phyloP scores from a whole-genome alignment of 2,329 filamentous ascomycete genomes.

The Xylaria hypoxylon region DNA sequence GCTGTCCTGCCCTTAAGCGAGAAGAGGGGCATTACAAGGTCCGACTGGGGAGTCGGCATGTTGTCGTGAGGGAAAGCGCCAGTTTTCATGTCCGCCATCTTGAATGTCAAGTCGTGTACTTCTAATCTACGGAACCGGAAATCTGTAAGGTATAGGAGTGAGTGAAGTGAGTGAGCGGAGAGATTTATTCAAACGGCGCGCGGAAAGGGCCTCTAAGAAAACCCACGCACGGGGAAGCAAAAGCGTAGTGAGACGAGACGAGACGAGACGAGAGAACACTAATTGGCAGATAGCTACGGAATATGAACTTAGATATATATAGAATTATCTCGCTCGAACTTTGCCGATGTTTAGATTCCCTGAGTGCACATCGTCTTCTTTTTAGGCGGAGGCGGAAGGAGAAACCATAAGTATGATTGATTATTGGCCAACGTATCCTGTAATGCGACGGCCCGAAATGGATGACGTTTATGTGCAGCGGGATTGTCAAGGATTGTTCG shows the following conservation, averaged over 20 bases:
- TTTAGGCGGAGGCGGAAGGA: neutral
- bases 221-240: neutral
- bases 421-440: constrained; percentile 23
- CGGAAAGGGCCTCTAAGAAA: neutral
- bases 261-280: neutral
- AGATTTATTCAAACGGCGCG: neutral
- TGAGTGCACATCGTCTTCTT: constrained; percentile 10
- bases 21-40: constrained; percentile 72
- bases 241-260: neutral
- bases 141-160: neutral
- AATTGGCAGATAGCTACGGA: neutral
- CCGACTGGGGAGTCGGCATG: constrained; percentile 59
- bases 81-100: constrained; percentile 57
- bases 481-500: constrained; percentile 16
- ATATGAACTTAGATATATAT: constrained; percentile 13
- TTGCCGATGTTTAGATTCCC: neutral
- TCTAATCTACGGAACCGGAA: neutral
- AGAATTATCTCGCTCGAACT: neutral
- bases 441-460: constrained; percentile 39
- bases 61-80: constrained; percentile 69
- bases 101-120: constrained; percentile 24
- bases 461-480: constrained; percentile 38
- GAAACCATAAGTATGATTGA: neutral
- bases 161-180: neutral
- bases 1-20: constrained; percentile 77